A percentile compares a stretch with the other conserved stretches of the same genome.
These are phyloP conservation scores for Leccinum subtestaceum DNA, from an alignment of 768 basidiomycete species.

Conservation along the genomic window DNA sequence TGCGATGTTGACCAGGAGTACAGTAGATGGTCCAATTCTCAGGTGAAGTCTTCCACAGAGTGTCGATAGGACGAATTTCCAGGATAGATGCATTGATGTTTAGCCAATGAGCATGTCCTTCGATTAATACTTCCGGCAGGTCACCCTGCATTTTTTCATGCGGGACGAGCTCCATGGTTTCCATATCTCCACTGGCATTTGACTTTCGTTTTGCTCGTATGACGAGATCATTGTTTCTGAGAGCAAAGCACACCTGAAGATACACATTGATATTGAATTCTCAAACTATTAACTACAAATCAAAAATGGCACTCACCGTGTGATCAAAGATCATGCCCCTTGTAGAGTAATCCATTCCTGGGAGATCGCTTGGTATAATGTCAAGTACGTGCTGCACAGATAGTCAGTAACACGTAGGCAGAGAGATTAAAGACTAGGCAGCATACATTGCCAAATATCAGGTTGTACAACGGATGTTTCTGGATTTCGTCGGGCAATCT, in stretches of 20 bases:
- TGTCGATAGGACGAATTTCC: constrained; percentile 24
- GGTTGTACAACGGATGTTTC: constrained; percentile 18
- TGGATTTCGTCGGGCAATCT: constrained; percentile 21
- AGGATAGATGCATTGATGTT: constrained; percentile 16
- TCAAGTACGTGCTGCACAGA: constrained; percentile 20
- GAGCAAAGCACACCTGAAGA: constrained; percentile 24
- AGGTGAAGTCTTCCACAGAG: constrained; percentile 14
- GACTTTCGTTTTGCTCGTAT: constrained; percentile 13
- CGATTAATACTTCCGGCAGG: constrained; percentile 18
- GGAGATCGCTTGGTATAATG: constrained; percentile 23
- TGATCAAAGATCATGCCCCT: constrained; percentile 14
- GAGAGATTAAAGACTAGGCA: too few species aligned
- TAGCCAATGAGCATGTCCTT: constrained; percentile 28
- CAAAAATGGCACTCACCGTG: constrained; percentile 11
- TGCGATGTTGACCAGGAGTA: constrained; percentile 2
- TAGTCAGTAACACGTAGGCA: background rate
- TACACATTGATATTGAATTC: background rate
- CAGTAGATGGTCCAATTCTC: constrained; percentile 23
- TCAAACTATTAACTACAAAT: background rate
- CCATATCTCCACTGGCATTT: background rate
- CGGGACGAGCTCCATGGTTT: constrained; percentile 24
- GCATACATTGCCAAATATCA: constrained; percentile 23
- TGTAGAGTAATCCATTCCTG: constrained; percentile 28
- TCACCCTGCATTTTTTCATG: constrained; percentile 17
- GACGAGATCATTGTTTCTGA: constrained; percentile 15